Conservation (phyloP, 2,329 filamentous ascomycete genomes). For the Verticillium isaacii region DNA sequence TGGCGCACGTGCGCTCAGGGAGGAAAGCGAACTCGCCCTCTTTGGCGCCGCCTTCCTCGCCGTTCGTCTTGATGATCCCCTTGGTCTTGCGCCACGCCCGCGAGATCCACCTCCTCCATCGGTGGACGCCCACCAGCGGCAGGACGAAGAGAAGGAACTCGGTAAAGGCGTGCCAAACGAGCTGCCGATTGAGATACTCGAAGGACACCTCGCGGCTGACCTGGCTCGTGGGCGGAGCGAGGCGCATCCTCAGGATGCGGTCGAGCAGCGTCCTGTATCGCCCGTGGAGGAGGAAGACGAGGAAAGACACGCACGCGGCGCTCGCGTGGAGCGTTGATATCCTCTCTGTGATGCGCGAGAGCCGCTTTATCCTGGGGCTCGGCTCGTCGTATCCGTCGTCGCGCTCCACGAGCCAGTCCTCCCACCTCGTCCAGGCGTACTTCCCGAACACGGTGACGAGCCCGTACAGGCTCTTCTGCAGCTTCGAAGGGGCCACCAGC, state of each 20-base stretch:
- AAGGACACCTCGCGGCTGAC: constrained; percentile 91
- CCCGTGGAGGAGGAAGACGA: constrained; percentile 87
- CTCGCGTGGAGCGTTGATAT: constrained; percentile 72
- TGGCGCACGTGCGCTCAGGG: constrained; percentile 90
- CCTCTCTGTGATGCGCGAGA: constrained; percentile 66
- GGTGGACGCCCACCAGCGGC: constrained; percentile 90
- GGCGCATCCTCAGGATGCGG: constrained; percentile 74
- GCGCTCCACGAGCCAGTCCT: constrained; percentile 73
- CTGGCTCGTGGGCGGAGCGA: constrained; percentile 80
- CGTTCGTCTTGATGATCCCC: constrained; percentile 50
- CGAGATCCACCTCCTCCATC: constrained; percentile 87
- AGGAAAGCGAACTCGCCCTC: constrained; percentile 78
- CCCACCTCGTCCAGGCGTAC: constrained; percentile 91
- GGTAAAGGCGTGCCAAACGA: constrained; percentile 99
- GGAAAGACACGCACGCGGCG: constrained; percentile 78
- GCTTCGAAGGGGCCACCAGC: constrained; percentile 65
- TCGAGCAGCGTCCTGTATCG: constrained; percentile 89
- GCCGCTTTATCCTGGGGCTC: constrained; percentile 41
- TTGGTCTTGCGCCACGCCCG: constrained; percentile 81
- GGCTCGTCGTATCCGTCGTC: constrained; percentile 70
- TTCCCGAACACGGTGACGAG: constrained; percentile 79
- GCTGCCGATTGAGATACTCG: constrained; percentile 93
- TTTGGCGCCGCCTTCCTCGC: constrained; percentile 35
- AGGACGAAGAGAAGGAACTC: constrained; percentile 96
- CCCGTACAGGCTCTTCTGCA: constrained; percentile 83